Percentiles rank a stretch among this genome's conserved stretches.
Conservation (phyloP, 495 filamentous ascomycete genomes). For the Trichoderma parareesei region DNA sequence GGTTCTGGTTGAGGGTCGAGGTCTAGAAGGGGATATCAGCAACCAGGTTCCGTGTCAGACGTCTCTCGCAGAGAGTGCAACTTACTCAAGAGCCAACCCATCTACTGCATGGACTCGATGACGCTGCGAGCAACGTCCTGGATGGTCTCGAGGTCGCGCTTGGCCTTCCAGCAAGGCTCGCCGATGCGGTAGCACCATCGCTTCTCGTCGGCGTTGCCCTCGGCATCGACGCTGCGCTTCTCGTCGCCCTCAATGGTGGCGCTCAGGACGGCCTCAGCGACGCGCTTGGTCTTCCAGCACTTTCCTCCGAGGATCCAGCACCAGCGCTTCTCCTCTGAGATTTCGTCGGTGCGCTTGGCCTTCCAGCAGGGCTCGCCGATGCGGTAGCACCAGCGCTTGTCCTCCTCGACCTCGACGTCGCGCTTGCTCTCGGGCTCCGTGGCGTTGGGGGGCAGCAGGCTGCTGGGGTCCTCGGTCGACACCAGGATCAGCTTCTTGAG, state of each 20-base stretch:
- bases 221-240: not conserved
- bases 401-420: conserved; percentile 12
- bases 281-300: conserved; percentile 29
- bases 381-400: conserved; percentile 21
- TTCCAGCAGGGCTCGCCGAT: conserved; percentile 28
- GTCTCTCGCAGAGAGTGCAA: not conserved
- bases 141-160: conserved; percentile 28
- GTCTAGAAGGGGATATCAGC: not conserved
- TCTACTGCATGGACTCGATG: conserved; percentile 18
- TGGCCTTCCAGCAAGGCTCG: conserved; percentile 26
- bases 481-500: conserved; percentile 12
- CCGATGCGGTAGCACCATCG: conserved; percentile 10
- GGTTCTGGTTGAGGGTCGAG: too few species aligned
- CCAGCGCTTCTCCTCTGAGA: conserved; percentile 18
- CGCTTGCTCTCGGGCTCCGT: conserved; percentile 20
- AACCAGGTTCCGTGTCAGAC: not conserved
- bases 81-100: conserved; percentile 16
- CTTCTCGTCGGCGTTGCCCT: not conserved
- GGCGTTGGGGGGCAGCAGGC: not conserved
- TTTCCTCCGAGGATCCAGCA: conserved; percentile 22
- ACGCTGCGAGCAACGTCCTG: conserved; percentile 25
- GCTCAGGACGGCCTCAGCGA: conserved; percentile 13
- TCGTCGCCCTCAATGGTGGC: conserved; percentile 2
- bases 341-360: conserved; percentile 23
- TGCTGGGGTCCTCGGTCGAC: conserved; percentile 11